Percentiles rank a stretch among this genome's conserved stretches.
These are phyloP conservation scores for Asterella californica DNA, from an alignment of 225 moss, liverwort and hornwort genomes.

Conservation along the genomic window DNA sequence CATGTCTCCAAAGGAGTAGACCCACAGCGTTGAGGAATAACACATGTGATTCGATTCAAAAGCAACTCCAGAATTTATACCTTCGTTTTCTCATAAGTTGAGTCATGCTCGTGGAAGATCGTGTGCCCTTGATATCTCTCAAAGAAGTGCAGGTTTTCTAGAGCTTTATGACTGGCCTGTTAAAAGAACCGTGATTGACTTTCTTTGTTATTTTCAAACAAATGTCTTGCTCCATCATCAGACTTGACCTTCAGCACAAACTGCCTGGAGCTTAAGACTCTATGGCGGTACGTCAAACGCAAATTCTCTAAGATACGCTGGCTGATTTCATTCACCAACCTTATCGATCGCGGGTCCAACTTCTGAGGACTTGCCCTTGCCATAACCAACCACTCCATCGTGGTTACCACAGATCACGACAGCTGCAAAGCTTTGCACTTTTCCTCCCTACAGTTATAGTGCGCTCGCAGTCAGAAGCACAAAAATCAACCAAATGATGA, in stretches of 20 bases:
- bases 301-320: too few relatives aligned
- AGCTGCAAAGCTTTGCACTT: conserved; percentile 74
- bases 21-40: background rate
- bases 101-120: conserved; percentile 75
- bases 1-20: background rate
- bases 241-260: background rate
- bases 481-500: background rate
- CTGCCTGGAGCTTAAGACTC: background rate
- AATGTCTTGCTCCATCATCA: background rate
- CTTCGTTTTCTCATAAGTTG: conserved; percentile 94
- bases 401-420: conserved; percentile 89
- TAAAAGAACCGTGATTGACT: background rate
- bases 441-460: conserved; percentile 55
- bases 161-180: conserved; percentile 69
- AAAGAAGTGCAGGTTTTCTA: conserved; percentile 85
- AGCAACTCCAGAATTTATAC: conserved; percentile 23
- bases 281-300: background rate
- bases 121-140: conserved; percentile 91
- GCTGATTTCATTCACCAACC: conserved; percentile 31
- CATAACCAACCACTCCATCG: conserved; percentile 84
- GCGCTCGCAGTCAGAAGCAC: background rate
- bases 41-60: background rate
- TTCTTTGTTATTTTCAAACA: background rate
- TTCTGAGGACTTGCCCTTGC: conserved; percentile 92
- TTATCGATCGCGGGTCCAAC: conserved; percentile 79